Percentiles rank a stretch among this genome's conserved stretches.
Evolutionary conservation across 177 flowering plant species (phyloP).

Genomic region (Vitis hybrid): DNA sequence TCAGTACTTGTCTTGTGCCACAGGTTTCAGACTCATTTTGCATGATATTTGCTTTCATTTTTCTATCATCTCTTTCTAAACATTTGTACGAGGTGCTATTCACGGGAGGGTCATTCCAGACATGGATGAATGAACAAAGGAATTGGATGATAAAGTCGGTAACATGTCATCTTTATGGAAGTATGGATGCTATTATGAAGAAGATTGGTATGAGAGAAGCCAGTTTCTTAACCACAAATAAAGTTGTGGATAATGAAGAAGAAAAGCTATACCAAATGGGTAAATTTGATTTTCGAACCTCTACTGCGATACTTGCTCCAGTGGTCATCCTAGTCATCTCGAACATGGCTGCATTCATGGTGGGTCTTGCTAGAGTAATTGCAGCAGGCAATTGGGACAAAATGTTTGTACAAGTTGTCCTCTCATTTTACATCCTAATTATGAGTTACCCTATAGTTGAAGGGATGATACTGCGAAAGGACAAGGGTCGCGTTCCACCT

Average conservation of each 20-base stretch:
- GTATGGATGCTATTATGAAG: slow-evolving; percentile 26
- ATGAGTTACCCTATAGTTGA: slow-evolving; percentile 45
- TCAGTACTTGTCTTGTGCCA: no score
- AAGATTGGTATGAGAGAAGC: slow-evolving; percentile 31
- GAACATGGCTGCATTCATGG: slow-evolving; percentile 32
- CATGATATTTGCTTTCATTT: slow-evolving; percentile 21
- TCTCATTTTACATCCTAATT: slow-evolving; percentile 30
- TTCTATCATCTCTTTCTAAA: slow-evolving; percentile 18
- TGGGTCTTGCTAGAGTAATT: slow-evolving; percentile 26
- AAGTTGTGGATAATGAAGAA: slow-evolving; percentile 32
- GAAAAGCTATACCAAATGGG: slow-evolving; percentile 33
- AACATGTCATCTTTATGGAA: slow-evolving; percentile 31
- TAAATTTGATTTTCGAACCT: slow-evolving; percentile 40
- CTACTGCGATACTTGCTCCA: slow-evolving; percentile 39
- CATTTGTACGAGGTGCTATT: slow-evolving; percentile 27
- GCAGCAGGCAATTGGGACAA: slow-evolving; percentile 16
- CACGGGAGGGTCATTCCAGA: slow-evolving; percentile 20
- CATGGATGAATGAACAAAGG: slow-evolving; percentile 33
- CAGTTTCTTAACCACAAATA: slow-evolving; percentile 44
- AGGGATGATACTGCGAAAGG: slow-evolving; percentile 48
- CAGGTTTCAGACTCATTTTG: slow-evolving; percentile 32
- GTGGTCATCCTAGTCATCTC: slow-evolving; percentile 25
- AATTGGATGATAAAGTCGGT: slow-evolving; percentile 43
- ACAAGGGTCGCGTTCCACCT: slow-evolving; percentile 33
- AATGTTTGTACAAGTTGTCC: slow-evolving; percentile 35